These are phyloP conservation scores for Pythium phragmitis DNA, from an alignment of 352 stramenopile species.

Conservation along the genomic window DNA sequence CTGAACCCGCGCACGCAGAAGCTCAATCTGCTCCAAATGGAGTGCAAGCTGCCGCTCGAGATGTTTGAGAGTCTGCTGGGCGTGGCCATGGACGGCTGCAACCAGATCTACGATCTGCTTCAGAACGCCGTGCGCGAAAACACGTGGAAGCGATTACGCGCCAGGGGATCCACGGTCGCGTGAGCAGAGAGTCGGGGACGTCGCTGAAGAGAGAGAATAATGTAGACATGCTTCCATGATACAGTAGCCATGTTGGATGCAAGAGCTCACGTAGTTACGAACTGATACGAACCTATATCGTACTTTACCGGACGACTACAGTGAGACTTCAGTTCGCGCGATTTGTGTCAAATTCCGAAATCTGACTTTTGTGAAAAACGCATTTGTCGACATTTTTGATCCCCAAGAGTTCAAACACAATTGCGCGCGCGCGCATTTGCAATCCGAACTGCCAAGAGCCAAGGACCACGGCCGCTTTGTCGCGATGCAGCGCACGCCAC, in stretches of 20 bases:
- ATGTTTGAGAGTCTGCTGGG: constrained; percentile 88
- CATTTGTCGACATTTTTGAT: constrained; percentile 8
- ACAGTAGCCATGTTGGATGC: constrained; percentile 9
- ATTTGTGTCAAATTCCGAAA: background rate
- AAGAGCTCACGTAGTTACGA: background rate
- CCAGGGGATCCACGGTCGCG: constrained; percentile 42
- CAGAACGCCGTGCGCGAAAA: constrained; percentile 87
- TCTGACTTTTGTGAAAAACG: background rate
- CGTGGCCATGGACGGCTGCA: constrained; percentile 73
- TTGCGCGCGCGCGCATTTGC: background rate
- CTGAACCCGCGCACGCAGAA: constrained; percentile 88
- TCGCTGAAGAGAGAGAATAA: background rate
- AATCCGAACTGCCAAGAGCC: background rate
- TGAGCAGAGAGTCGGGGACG: constrained; percentile 12
- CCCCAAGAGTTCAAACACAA: background rate
- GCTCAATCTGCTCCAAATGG: constrained; percentile 88
- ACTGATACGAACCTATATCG: background rate
- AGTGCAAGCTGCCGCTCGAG: constrained; percentile 87
- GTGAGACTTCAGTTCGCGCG: background rate
- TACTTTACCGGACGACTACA: background rate
- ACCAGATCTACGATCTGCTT: constrained; percentile 83
- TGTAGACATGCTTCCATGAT: background rate
- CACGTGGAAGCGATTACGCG: constrained; percentile 74
- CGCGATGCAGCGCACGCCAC: constrained; percentile 17
- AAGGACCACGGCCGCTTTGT: background rate